Evolutionary conservation across 108 stramenopile genomes (phyloP).

Genomic region (Stephanodiscus minutulus): DNA sequence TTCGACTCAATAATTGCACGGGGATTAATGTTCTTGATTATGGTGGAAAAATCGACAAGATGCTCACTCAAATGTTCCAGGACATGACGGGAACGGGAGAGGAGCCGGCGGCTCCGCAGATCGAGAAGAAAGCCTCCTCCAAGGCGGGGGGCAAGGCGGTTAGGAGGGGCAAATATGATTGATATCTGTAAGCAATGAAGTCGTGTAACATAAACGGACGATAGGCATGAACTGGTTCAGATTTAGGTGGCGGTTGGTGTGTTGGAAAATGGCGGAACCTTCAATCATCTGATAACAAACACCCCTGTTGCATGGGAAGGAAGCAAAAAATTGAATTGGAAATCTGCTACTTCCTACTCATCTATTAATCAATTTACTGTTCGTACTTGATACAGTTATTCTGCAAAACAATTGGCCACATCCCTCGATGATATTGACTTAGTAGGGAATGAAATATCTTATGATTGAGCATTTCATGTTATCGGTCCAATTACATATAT

Average conservation of each 20-base stretch:
- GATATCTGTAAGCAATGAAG: neutral
- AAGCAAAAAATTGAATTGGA: neutral
- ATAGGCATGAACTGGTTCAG: too few relatives aligned
- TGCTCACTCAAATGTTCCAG: slow-evolving; percentile 74
- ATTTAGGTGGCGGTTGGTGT: neutral
- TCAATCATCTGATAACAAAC: neutral
- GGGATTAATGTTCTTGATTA: neutral
- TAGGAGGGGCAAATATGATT: slow-evolving; percentile 48
- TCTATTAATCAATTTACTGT: too few relatives aligned
- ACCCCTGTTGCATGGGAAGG: neutral
- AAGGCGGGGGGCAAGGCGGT: slow-evolving; percentile 55
- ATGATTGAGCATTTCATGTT: too few relatives aligned
- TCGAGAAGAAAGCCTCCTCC: slow-evolving; percentile 40
- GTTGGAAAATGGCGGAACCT: neutral
- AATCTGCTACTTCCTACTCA: neutral
- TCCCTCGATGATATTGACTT: too few relatives aligned
- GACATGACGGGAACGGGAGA: slow-evolving; percentile 59
- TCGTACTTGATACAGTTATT: too few relatives aligned
- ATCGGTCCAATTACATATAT: too few relatives aligned
- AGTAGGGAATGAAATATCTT: too few relatives aligned
- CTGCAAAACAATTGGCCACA: too few relatives aligned
- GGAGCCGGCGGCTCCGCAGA: slow-evolving; percentile 32
- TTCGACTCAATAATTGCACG: neutral
- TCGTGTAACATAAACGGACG: too few relatives aligned
- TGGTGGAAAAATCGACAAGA: slow-evolving; percentile 20